Evolutionary conservation across 495 filamentous ascomycete genomes (phyloP).

Genomic region (Arthonia radiata): DNA sequence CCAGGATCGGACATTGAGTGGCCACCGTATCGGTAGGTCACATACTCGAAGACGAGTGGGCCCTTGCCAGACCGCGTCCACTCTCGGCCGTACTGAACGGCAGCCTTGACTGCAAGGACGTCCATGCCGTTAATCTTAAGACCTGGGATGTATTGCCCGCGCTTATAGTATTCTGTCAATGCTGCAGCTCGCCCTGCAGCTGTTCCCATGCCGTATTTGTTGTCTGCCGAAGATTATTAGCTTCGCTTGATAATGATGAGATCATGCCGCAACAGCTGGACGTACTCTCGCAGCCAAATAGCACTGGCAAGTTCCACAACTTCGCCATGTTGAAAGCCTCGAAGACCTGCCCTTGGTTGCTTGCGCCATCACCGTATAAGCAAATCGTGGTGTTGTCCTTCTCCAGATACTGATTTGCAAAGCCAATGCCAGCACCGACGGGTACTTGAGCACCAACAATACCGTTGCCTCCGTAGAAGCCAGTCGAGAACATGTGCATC

Average conservation of each 20-base stretch:
- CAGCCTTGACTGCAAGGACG: constrained; percentile 90
- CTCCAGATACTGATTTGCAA: constrained; percentile 82
- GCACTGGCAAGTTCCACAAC: constrained; percentile 84
- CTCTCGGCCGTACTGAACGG: constrained; percentile 74
- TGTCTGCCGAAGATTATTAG: constrained; percentile 34
- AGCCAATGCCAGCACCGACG: constrained; percentile 87
- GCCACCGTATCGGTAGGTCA: constrained; percentile 96
- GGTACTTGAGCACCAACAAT: constrained; percentile 98
- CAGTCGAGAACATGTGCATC: constrained; percentile 99
- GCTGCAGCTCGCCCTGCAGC: constrained; percentile 82
- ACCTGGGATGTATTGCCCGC: constrained; percentile 97
- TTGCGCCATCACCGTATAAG: constrained; percentile 90
- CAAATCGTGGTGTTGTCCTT: constrained; percentile 65
- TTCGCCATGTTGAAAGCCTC: constrained; percentile 99
- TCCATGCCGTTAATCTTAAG: constrained; percentile 99
- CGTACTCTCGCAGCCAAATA: constrained; percentile 96
- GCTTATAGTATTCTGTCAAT: constrained; percentile 99
- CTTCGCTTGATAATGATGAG: constrained; percentile 3
- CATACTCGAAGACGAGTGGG: constrained; percentile 89
- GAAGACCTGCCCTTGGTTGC: constrained; percentile 98
- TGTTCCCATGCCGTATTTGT: constrained; percentile 99
- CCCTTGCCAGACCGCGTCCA: constrained; percentile 61
- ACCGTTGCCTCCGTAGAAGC: constrained; percentile 96
- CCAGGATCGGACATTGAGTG: constrained; percentile 99
- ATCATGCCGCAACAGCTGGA: too few relatives aligned